Conservation (phyloP, 306 rosid genomes). For the apple (Malus domestica) region DNA sequence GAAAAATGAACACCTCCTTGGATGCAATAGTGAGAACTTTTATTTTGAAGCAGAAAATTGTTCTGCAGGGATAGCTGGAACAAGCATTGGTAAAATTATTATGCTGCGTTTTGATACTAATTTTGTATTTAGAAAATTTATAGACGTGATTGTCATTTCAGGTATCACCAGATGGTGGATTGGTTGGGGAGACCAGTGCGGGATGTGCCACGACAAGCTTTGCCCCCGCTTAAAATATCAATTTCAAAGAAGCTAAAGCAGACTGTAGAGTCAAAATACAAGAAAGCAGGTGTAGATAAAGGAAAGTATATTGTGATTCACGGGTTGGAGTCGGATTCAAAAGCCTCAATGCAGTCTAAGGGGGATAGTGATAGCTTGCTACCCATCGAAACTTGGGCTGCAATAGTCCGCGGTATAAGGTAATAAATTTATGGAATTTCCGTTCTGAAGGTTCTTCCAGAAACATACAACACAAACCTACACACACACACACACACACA, state of each 20-base stretch:
- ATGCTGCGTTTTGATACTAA: not conserved
- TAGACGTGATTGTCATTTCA: slow-evolving; percentile 23
- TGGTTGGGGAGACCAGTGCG: slow-evolving; percentile 79
- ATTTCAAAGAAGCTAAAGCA: slow-evolving; percentile 80
- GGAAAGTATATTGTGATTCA: slow-evolving; percentile 81
- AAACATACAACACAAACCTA: not conserved
- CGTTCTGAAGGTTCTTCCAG: not conserved
- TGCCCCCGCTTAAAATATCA: slow-evolving; percentile 61
- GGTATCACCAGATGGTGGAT: slow-evolving; percentile 90
- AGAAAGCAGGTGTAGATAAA: slow-evolving; percentile 50
- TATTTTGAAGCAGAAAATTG: not conserved
- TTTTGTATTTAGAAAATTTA: not conserved
- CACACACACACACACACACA: too few relatives aligned
- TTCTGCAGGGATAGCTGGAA: not conserved
- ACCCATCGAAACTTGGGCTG: slow-evolving; percentile 72
- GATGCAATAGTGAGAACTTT: not conserved
- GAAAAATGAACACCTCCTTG: not conserved
- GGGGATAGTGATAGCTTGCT: slow-evolving; percentile 85
- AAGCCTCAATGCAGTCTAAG: slow-evolving; percentile 89
- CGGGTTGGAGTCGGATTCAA: slow-evolving; percentile 78
- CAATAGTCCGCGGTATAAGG: slow-evolving; percentile 46
- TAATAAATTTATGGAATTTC: not conserved
- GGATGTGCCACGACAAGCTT: slow-evolving; percentile 45
- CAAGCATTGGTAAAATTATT: not conserved
- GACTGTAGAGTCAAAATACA: slow-evolving; percentile 53